Base-by-base conservation (phyloP, 768 basidiomycete species). In the Amanita pseudoporphyria region DNA sequence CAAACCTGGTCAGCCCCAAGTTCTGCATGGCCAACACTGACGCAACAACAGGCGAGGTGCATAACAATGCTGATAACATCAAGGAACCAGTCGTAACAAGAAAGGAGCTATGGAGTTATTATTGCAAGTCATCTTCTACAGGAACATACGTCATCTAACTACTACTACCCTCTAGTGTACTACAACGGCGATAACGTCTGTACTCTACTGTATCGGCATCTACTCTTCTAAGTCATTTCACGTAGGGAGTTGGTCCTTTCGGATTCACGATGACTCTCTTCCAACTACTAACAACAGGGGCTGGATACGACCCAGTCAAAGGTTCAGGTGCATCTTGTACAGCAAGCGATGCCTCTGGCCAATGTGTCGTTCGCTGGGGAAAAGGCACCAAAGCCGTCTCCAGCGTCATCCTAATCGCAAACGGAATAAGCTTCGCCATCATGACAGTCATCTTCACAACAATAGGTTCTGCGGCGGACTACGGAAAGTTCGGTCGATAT, bases 361-460 rank as follows among this genome's bases (percentile, higher is more conserved):
- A 77, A 60, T 90, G 88, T 54, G 86, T 90, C 22, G 64, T 91
- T 36, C 85, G 84, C 0, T 90, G 87, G 88, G 76, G 69, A 6
- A 69, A 73, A 14, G 82, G 86, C 2, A 82, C 82, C 3, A 88
- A 85, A 61, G 64, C 82, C 2, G 79, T 92, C 32, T 77, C 82
- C 10, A 86, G 87, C 38, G 66, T 90, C 22, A 80, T 90, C 14
- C 68, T 91, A 12, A 67, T 90, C 16, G 76, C 87, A 0, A 89
- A 85, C 41, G 87, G 87, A 1, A 67, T 82, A 45, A 80, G 80
- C 58, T 91, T 89, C 53, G 84, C 83, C 9, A 78, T 87, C 14
- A 88, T 90, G 86, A 88, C 88, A 0, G 53, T 74, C 28, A 78
- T 90, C 41, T 88, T 91, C 66, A 91, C 87, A 2, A 87, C 85